Evolutionary conservation across 768 basidiomycete species (phyloP), one percentile per base, ranked within the genome.

Genomic region (Leccinum truebloodii): DNA sequence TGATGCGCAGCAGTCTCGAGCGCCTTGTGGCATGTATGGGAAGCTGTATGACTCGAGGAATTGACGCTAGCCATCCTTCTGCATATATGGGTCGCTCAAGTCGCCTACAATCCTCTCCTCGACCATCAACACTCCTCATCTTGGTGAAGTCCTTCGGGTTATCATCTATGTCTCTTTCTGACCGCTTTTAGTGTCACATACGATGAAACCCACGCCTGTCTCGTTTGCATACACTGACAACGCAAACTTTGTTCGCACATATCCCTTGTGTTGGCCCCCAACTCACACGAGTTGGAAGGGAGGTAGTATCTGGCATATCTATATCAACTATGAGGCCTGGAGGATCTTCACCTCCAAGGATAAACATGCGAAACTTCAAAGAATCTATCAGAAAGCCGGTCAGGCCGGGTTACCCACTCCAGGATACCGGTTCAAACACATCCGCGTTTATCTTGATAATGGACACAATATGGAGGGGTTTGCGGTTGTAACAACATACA

Each of bases 161-260:
- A 56, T 20, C 18, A 35, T 26, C 34, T 9, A 28, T 10, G 20
- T 6, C 14, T 30, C n/a, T 30, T 18, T 4, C 50, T 20, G 20
- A 35, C 34, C 34, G 0, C 24, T 56, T 6, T 54, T 6, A 13
- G 18, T 6, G 8, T 6, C 14, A 9, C 14, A 8, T 6, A 28
- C 9, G 22, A 58, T 8, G 55, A 18, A 2, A 20, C 5, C 28
- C 10, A 4, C 12, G 0, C 55, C 30, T 12, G 0, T 0, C 16
- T 32, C 14, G 10, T 58, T 58, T 28, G 18, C 10, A 30, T 57
- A 20, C 10, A 14, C 12, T 20, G 44, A 6, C 24, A 5, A 2
- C 7, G 1, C 12, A 12, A 14, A 3, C 9, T 1, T 0, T n/a
- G 0, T 6, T 14, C 1, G 7, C 26, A 0, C 0, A 24, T 12